Conservation (phyloP, 2,329 filamentous ascomycete genomes). For the Trichoderma atroviride region DNA sequence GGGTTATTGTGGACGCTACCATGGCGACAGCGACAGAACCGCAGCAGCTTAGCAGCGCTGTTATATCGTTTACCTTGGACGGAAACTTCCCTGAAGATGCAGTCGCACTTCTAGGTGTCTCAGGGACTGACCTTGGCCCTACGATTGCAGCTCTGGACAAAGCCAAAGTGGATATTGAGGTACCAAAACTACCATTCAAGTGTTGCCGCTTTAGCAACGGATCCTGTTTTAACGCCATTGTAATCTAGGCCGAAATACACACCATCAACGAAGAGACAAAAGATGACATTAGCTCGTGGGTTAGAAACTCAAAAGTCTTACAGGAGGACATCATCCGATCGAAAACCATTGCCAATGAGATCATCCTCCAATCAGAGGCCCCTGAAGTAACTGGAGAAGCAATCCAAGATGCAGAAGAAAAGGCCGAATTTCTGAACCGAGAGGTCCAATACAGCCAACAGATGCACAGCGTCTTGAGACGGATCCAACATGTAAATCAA, state of each 20-base stretch:
- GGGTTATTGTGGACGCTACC: slow-evolving; percentile 24
- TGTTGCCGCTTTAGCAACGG: too few relatives aligned
- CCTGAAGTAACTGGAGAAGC: slow-evolving; percentile 57
- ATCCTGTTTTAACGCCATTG: neutral
- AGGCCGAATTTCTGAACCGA: slow-evolving; percentile 57
- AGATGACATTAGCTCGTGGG: slow-evolving; percentile 83
- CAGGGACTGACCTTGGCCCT: slow-evolving; percentile 43
- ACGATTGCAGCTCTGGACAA: slow-evolving; percentile 44
- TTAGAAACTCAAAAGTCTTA: slow-evolving; percentile 78
- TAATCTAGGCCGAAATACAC: slow-evolving; percentile 63
- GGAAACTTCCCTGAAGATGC: slow-evolving; percentile 47
- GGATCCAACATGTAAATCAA: slow-evolving; percentile 60
- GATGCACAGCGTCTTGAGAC: slow-evolving; percentile 53
- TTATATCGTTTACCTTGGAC: slow-evolving; percentile 46
- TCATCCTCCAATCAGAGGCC: slow-evolving; percentile 74
- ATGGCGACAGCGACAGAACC: slow-evolving; percentile 40
- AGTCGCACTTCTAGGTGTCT: slow-evolving; percentile 42
- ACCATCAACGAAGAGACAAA: slow-evolving; percentile 75
- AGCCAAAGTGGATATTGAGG: slow-evolving; percentile 45
- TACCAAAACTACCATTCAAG: slow-evolving; percentile 30
- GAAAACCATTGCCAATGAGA: slow-evolving; percentile 76
- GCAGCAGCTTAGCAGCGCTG: slow-evolving; percentile 43
- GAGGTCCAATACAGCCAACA: slow-evolving; percentile 64
- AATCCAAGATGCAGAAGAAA: slow-evolving; percentile 56
- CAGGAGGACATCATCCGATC: slow-evolving; percentile 84